Conservation (phyloP, 2,329 filamentous ascomycete species). For the Pseudogymnoascus sp. region DNA sequence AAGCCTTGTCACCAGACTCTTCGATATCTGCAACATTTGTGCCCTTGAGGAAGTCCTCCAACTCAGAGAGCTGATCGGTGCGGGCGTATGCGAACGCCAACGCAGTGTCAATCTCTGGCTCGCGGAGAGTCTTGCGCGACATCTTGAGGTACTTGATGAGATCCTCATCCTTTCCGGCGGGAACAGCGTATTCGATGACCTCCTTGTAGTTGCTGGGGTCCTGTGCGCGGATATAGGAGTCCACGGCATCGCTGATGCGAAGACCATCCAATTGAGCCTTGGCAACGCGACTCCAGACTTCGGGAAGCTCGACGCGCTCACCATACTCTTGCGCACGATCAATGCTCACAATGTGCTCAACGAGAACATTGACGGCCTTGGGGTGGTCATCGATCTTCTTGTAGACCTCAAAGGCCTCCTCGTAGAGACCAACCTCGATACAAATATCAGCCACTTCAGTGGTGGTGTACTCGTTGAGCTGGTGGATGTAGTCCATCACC, state of each 20-base stretch:
- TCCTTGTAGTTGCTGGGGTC: slow-evolving; percentile 91
- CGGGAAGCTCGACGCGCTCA: slow-evolving; percentile 84
- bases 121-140: slow-evolving; percentile 93
- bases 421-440: slow-evolving; percentile 88
- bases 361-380: slow-evolving; percentile 81
- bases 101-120: slow-evolving; percentile 86
- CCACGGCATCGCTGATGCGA: slow-evolving; percentile 83
- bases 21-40: slow-evolving; percentile 96
- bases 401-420: slow-evolving; percentile 97
- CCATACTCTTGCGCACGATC: slow-evolving; percentile 94
- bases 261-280: slow-evolving; percentile 97
- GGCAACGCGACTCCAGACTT: slow-evolving; percentile 97
- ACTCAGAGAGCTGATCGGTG: slow-evolving; percentile 81
- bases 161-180: slow-evolving; percentile 95
- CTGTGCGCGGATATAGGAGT: slow-evolving; percentile 92
- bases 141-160: slow-evolving; percentile 94
- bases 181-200: slow-evolving; percentile 91
- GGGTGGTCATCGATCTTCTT: slow-evolving; percentile 93
- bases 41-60: slow-evolving; percentile 90
- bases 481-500: slow-evolving; percentile 93
- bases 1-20: slow-evolving; percentile 96
- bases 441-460: slow-evolving; percentile 90
- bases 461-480: slow-evolving; percentile 79
- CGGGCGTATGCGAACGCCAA: slow-evolving; percentile 91
- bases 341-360: slow-evolving; percentile 96